Percentiles rank a stretch among this genome's conserved stretches.
Conservation (phyloP, 2,329 filamentous ascomycete genomes). For the Monilinia polystroma region DNA sequence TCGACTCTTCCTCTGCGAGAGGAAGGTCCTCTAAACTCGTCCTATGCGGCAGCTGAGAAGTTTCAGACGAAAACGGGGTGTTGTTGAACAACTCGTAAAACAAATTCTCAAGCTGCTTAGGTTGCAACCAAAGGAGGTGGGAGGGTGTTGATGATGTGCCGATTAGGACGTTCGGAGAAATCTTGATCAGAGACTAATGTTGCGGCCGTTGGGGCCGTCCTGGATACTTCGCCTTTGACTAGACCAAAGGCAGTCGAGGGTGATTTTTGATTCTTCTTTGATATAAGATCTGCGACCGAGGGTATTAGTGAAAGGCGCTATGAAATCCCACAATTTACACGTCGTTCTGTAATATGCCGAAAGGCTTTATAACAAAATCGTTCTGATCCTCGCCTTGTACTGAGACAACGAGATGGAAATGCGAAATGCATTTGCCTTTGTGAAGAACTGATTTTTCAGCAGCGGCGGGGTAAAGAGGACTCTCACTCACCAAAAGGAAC, state of each 20-base stretch:
- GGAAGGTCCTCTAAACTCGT: constrained; percentile 97
- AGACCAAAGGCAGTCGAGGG: constrained; percentile 60
- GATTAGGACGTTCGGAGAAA: constrained; percentile 64
- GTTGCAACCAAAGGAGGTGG: constrained; percentile 57
- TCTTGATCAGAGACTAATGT: constrained; percentile 65
- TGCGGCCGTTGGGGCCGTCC: constrained; percentile 64
- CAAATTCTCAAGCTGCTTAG: constrained; percentile 51
- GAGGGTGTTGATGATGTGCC: constrained; percentile 65
- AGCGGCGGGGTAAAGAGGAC: constrained; percentile 8
- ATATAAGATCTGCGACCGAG: constrained; percentile 20
- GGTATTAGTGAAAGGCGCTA: constrained; percentile 7
- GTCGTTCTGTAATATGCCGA: neutral
- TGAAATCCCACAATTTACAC: constrained; percentile 19
- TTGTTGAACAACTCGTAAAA: constrained; percentile 51
- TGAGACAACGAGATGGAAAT: neutral
- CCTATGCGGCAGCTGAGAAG: constrained; percentile 99
- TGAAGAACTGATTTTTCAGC: neutral
- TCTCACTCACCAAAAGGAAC: neutral
- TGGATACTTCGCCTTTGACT: constrained; percentile 59
- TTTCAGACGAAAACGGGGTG: constrained; percentile 57
- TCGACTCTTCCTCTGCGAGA: constrained; percentile 99
- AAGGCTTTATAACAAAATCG: neutral
- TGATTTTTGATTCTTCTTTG: constrained; percentile 10
- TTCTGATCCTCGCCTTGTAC: neutral
- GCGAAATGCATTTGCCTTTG: neutral